phyloP scores from a whole-genome alignment of 495 filamentous ascomycete species.

The Parmelia sp. region DNA sequence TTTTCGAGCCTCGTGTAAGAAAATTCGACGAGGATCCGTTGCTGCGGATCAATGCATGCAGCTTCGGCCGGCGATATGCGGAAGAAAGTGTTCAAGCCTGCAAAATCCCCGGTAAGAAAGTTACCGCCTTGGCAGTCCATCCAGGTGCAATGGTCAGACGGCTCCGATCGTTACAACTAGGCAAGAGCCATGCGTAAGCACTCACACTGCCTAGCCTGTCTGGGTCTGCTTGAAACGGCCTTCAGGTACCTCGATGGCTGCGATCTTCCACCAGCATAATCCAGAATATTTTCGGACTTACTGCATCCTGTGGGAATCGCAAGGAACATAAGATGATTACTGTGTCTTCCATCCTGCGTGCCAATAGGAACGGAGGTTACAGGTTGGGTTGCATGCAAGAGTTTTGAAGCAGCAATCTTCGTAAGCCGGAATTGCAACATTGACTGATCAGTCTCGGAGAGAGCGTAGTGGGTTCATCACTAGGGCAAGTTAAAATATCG shows the following conservation, averaged over 20 bases:
- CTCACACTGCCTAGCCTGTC: neutral
- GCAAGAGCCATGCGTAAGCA: neutral
- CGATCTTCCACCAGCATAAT: constrained; percentile 29
- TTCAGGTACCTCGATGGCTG: neutral
- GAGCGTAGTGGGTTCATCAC: neutral
- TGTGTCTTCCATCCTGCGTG: constrained; percentile 29
- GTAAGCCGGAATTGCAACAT: neutral
- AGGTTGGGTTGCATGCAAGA: neutral
- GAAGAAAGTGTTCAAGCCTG: constrained; percentile 54
- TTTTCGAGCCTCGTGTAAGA: constrained; percentile 45
- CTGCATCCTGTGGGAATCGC: constrained; percentile 46
- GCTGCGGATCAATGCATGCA: constrained; percentile 35
- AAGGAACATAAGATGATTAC: constrained; percentile 46
- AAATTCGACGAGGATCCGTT: constrained; percentile 44
- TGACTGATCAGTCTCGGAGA: neutral
- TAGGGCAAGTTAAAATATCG: neutral
- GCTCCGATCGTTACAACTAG: neutral
- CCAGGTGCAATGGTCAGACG: neutral
- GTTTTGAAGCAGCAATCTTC: neutral
- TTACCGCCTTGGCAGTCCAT: neutral
- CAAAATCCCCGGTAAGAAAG: neutral
- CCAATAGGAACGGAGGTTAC: neutral
- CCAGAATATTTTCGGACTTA: constrained; percentile 35
- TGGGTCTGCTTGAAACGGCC: neutral
- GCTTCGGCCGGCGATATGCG: constrained; percentile 51